Base-by-base conservation (phyloP, 768 basidiomycete species). In the Macrocybe gigantea region DNA sequence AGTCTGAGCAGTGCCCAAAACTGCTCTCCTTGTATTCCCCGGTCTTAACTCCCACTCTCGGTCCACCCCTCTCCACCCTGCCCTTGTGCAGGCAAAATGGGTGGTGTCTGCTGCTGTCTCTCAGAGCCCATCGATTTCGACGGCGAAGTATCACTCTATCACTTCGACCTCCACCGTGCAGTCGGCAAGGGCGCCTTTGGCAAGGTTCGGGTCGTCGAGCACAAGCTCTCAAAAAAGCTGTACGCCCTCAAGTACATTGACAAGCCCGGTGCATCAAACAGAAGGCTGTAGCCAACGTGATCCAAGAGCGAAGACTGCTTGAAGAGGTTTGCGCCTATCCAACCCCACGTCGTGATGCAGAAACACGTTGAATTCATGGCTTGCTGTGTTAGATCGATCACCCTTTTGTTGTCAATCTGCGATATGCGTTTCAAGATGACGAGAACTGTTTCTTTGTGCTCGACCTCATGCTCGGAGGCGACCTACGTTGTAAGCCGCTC, bases 201-300 rank as follows among this genome's bases (percentile, higher is more conserved):
- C 64, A 98, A 97, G 83, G 94, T 98, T 64, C 83, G 94, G 61
- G 93, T 97, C 40, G 92, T 98, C 52, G 93, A 97, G 65, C 93
- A 96, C 72, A 96, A 95, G 64, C 83, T 85, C 60, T 81, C 89
- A 2, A 93, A 93, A 63, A 82, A 91, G 56, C 76, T 97, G 1
- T 96, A 90, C 62, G 94, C 94, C 14, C 82, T 97, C 69, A 98
- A 98, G 62, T 97, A 98, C 71, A 93, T 98, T 71, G 94, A 98
- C 68, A 98, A 98, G 77, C 89, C 40, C 84, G 83, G 61, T 90
- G 93, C 65, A 84, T 93, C 51, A 84, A 84, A 61, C 91, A 93
- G 71, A 90, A 87, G 65, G 91, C 93, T 8, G 79, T 94, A 7
- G 88, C 87, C 22, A 94, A 96, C 63, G 85, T 91, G 57, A 90